Evolutionary conservation across 2,329 filamentous ascomycete species (phyloP), one percentile per base, ranked within the genome.

Genomic region (Macrophomina phaseolina): DNA sequence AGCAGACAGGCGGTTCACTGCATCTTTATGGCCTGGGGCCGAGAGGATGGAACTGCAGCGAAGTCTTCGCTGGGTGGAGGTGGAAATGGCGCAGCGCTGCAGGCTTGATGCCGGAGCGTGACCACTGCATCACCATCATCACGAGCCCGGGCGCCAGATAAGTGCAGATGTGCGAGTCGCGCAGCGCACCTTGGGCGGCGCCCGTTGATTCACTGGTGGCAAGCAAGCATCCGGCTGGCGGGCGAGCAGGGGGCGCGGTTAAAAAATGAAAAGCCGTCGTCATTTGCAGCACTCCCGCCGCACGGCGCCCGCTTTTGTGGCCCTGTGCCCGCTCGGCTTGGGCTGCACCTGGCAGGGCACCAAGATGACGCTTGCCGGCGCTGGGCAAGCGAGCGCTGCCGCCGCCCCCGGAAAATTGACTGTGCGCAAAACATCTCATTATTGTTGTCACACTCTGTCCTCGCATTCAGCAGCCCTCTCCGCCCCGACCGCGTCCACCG

Each of bases 391-490:
- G 58, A 62, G 58, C 42, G 38, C 11, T 14, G 42, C 42, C 16
- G 42, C 42, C 42, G 42, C 42, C 42, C 58, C 53, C 53, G 34
- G 48, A 42, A 64, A 52, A 49, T 64, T 64, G 61, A 64, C 61
- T 64, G 48, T 64, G 61, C 64, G 42, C 64, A 66, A 66, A 66
- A 56, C 64, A 66, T 38, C 64, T 51, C 58, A 62, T 62, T 62
- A 40, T 64, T 64, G 23, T 23, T 23, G 28, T 16, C 40, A 38
- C 36, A 38, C 36, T 36, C 52, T 38, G 52, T 55, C 32, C 40
- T 45, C 63, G 48, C 60, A 9, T 42, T 28, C 52, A n/a, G 9
- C 42, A 9, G 11, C 53, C 53, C 6, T 34, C 16, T 30, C 23
- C 40, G 8, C 9, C 32, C 42, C 42, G 42, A 45, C 42, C 16